Percentiles rank a stretch among this genome's conserved stretches.
These are phyloP conservation scores for Allodekkera sacchari DNA, from an alignment of 805 yeast genomes.

Conservation along the genomic window DNA sequence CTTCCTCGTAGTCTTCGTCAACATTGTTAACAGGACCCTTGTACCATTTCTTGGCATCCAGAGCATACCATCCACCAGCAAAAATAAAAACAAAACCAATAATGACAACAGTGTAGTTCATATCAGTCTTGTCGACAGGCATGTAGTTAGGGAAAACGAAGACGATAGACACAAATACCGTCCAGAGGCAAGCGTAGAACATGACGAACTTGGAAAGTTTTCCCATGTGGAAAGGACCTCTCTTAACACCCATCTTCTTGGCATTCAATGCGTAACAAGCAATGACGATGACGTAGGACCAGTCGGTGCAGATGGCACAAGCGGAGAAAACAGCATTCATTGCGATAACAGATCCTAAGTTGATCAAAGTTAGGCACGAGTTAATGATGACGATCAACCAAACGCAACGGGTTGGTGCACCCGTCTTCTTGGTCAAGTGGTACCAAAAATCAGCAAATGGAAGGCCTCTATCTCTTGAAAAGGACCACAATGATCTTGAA, in stretches of 20 bases:
- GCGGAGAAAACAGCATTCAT: conserved; percentile 49
- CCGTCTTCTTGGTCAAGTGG: conserved; percentile 30
- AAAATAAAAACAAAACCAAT: conserved; percentile 31
- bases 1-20: conserved; percentile 24
- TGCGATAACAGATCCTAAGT: conserved; percentile 34
- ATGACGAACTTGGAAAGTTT: conserved; percentile 31
- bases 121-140: conserved; percentile 33
- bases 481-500: conserved; percentile 47
- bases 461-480: conserved; percentile 47
- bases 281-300: conserved; percentile 42
- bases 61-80: conserved; percentile 35
- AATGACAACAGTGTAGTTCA: conserved; percentile 50
- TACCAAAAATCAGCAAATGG: conserved; percentile 38
- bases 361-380: conserved; percentile 37
- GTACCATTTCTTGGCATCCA: conserved; percentile 49
- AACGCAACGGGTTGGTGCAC: conserved; percentile 36
- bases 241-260: conserved; percentile 35
- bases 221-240: conserved; percentile 45
- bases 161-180: conserved; percentile 38
- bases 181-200: conserved; percentile 35
- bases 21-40: conserved; percentile 44
- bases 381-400: conserved; percentile 33
- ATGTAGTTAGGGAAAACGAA: conserved; percentile 44
- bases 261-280: conserved; percentile 33
- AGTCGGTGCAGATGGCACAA: conserved; percentile 41